phyloP scores from a whole-genome alignment of 2,329 filamentous ascomycete species.

The Phyllosticta citribraziliensis region DNA sequence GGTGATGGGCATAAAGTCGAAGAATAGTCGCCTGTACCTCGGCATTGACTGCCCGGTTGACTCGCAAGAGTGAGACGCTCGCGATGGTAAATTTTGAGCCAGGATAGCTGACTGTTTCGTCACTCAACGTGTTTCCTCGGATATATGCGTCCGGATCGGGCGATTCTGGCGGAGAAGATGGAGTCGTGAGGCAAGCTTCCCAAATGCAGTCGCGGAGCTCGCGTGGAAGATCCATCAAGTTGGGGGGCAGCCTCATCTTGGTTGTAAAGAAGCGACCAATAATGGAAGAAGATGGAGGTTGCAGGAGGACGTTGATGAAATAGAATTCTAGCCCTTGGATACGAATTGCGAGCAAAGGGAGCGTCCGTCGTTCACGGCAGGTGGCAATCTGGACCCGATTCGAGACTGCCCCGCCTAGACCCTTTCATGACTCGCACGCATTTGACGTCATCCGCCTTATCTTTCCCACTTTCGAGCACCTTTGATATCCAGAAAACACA shows the following conservation, averaged over 20 bases:
- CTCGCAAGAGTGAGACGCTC: not conserved
- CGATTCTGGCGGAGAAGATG: not conserved
- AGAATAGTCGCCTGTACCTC: slow-evolving; percentile 1
- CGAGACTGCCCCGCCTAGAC: not conserved
- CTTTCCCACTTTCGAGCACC: not conserved
- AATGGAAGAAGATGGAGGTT: not conserved
- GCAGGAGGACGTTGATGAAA: not conserved
- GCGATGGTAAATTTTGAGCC: not conserved
- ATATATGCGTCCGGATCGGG: not conserved
- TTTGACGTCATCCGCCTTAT: not conserved
- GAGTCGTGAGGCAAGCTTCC: slow-evolving; percentile 2
- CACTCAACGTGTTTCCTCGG: not conserved
- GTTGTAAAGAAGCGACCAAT: not conserved
- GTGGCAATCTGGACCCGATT: not conserved
- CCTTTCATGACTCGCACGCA: not conserved
- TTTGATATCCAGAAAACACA: no score
- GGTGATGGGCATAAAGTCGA: slow-evolving; percentile 1
- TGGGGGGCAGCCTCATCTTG: not conserved
- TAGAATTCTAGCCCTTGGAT: not conserved
- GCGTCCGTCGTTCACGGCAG: not conserved
- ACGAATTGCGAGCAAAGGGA: not conserved
- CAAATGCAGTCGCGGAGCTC: slow-evolving; percentile 5
- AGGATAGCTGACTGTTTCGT: not conserved
- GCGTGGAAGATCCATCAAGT: not conserved
- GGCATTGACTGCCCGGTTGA: slow-evolving; percentile 1